A percentile compares a stretch with the other conserved stretches of the same genome.
These are phyloP conservation scores for Rhodofomes roseus DNA, from an alignment of 1,284 basidiomycete genomes.

Conservation along the genomic window DNA sequence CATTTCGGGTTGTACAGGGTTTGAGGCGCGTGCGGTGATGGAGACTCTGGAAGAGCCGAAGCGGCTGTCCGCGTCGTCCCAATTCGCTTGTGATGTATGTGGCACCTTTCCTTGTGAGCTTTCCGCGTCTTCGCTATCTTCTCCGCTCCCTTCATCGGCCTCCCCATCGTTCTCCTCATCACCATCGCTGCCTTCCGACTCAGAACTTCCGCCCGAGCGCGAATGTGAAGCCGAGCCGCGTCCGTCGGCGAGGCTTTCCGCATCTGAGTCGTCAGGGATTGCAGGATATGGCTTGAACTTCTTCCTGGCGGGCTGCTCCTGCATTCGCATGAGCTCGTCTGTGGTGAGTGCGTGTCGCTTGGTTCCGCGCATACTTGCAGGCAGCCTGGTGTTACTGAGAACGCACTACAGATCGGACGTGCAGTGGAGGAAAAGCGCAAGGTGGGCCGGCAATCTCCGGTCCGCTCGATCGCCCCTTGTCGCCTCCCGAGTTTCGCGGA, in stretches of 20 bases:
- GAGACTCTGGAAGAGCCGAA: slow-evolving; percentile 23
- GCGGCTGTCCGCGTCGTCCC: slow-evolving; percentile 10
- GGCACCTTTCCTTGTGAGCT: background rate
- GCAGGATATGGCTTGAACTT: slow-evolving; percentile 15
- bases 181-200: background rate
- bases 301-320: slow-evolving; percentile 31
- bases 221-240: slow-evolving; percentile 1
- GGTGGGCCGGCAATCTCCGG: background rate
- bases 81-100: background rate
- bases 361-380: slow-evolving; percentile 17
- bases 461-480: background rate
- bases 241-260: slow-evolving; percentile 9
- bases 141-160: slow-evolving; percentile 1
- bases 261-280: slow-evolving; percentile 12
- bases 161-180: background rate
- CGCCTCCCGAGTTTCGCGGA: slow-evolving; percentile 5
- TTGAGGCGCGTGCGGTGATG: slow-evolving; percentile 16
- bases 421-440: slow-evolving; percentile 7
- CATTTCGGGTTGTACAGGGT: slow-evolving; percentile 2
- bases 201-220: background rate
- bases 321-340: slow-evolving; percentile 36
- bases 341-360: slow-evolving; percentile 29
- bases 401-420: background rate
- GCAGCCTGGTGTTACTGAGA: background rate
- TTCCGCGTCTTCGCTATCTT: background rate